Conservation (phyloP, 805 yeast species). For the Lipomyces spencermartinsiae region DNA sequence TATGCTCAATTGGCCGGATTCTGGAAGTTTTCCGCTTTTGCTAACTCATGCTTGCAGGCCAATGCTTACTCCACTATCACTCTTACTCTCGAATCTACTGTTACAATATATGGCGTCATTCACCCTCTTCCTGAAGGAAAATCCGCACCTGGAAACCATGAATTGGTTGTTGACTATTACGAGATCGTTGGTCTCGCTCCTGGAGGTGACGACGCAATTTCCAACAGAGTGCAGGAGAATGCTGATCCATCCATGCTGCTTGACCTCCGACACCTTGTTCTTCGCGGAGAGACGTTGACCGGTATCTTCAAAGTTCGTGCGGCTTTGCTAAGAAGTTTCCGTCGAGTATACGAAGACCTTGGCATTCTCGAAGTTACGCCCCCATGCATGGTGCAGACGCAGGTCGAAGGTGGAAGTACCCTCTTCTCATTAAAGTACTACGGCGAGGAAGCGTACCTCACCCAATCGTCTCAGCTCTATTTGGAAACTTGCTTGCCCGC, state of each 20-base stretch:
- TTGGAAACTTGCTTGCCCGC: slow-evolving; percentile 96
- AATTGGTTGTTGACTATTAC: slow-evolving; percentile 88
- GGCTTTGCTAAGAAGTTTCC: slow-evolving; percentile 68
- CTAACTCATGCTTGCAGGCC: slow-evolving; percentile 52
- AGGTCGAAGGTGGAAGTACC: slow-evolving; percentile 99
- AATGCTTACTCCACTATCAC: slow-evolving; percentile 83
- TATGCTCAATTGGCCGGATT: slow-evolving; percentile 1
- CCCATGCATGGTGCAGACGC: slow-evolving; percentile 99
- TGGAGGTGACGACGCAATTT: slow-evolving; percentile 90
- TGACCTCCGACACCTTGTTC: slow-evolving; percentile 94
- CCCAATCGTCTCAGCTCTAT: slow-evolving; percentile 96
- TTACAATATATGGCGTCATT: slow-evolving; percentile 79
- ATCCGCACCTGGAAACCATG: slow-evolving; percentile 97
- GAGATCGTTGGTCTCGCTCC: slow-evolving; percentile 93
- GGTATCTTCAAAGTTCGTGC: slow-evolving; percentile 96
- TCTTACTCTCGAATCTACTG: slow-evolving; percentile 86
- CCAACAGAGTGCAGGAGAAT: slow-evolving; percentile 87
- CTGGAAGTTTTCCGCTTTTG: background rate
- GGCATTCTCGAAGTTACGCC: slow-evolving; percentile 91
- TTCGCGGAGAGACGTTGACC: slow-evolving; percentile 93
- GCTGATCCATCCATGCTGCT: slow-evolving; percentile 87
- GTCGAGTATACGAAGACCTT: slow-evolving; percentile 79
- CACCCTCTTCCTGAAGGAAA: slow-evolving; percentile 92
- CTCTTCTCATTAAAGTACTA: slow-evolving; percentile 91
- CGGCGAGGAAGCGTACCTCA: slow-evolving; percentile 94